Conservation (phyloP, 2,329 filamentous ascomycete genomes). For the Leptographium wingfieldii region DNA sequence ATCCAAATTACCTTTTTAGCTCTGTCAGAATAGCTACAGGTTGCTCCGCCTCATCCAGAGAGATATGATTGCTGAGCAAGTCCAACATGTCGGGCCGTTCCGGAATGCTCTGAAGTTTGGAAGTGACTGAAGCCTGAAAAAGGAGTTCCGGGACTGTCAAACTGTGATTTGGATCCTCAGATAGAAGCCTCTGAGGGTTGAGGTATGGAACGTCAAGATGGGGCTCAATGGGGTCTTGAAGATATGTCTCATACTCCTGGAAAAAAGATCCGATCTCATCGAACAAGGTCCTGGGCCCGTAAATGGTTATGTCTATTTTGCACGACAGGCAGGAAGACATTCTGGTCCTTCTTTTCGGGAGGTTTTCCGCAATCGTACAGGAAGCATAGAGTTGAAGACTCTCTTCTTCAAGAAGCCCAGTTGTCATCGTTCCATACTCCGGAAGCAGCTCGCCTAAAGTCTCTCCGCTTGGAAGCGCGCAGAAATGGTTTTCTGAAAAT, state of each 20-base stretch:
- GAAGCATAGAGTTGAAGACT: not conserved
- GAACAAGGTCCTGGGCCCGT: slow-evolving; percentile 16
- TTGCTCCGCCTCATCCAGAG: slow-evolving; percentile 18
- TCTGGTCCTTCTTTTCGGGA: not conserved
- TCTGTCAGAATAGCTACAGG: slow-evolving; percentile 15
- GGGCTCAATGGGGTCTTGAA: slow-evolving; percentile 22
- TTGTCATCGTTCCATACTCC: not conserved
- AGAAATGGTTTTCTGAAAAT: not conserved
- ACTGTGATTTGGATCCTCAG: not conserved
- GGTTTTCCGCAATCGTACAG: not conserved
- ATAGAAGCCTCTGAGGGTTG: slow-evolving; percentile 22
- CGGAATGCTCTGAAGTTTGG: not conserved
- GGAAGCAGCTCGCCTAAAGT: not conserved
- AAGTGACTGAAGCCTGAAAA: not conserved
- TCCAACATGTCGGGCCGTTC: slow-evolving; percentile 15
- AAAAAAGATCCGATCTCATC: slow-evolving; percentile 20
- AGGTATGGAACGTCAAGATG: slow-evolving; percentile 18
- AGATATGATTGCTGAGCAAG: slow-evolving; percentile 13
- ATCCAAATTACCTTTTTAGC: not conserved
- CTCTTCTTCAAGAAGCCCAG: slow-evolving; percentile 3
- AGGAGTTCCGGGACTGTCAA: slow-evolving; percentile 1
- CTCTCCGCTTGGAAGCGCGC: not conserved
- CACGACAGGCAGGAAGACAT: not conserved
- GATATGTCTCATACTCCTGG: slow-evolving; percentile 18
- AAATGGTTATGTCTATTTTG: slow-evolving; percentile 17